Evolutionary conservation across 768 basidiomycete genomes (phyloP), one percentile per base, ranked within the genome.

Genomic region (Hericium rajendrae): DNA sequence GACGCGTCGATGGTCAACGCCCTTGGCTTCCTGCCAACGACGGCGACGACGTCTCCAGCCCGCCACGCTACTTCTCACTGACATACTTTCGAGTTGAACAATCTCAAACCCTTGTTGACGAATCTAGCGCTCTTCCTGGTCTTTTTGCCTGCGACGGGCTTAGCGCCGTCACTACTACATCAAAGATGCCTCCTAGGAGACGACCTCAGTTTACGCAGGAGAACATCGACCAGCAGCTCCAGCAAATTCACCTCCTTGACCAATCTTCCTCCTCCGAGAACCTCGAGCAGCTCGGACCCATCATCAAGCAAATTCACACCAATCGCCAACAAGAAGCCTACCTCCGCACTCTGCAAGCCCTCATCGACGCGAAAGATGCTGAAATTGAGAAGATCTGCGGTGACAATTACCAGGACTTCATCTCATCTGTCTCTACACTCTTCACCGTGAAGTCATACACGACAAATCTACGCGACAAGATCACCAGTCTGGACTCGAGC

Each of bases 321-420:
- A 89, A 83, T 68, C 78, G 88, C 53, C 88, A 91, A 64, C 93
- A 97, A 66, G 94, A 97, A 57, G 79, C 83, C 11, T 98, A 92
- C 72, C 79, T 98, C 56, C 82, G 88, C 54, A 89, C 86, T 48
- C 75, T 97, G 46, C 86, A 90, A 66, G 78, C 75, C n/a, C 88
- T 97, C 65, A 87, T 97, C 58, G 85, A 92, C 66, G 84, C 93
- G 62, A 97, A 97, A 74, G 97, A 99, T 69, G 78, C 81, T 59
- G 95, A 98, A 71, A 99, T 99, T 70, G 92, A 98, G 73, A 84
- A 82, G 59, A 94, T 97, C 70, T 98, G 97, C 73, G 82, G 85
- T 57, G 89, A 93, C 63, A 98, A 98, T 70, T 97, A 98, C 66
- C 92, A 94, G 72, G 95, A 98, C 72, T 99, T 99, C 65, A 94